These are phyloP conservation scores for Termitomyces sp. DNA, from an alignment of 768 basidiomycete species.

Conservation along the genomic window DNA sequence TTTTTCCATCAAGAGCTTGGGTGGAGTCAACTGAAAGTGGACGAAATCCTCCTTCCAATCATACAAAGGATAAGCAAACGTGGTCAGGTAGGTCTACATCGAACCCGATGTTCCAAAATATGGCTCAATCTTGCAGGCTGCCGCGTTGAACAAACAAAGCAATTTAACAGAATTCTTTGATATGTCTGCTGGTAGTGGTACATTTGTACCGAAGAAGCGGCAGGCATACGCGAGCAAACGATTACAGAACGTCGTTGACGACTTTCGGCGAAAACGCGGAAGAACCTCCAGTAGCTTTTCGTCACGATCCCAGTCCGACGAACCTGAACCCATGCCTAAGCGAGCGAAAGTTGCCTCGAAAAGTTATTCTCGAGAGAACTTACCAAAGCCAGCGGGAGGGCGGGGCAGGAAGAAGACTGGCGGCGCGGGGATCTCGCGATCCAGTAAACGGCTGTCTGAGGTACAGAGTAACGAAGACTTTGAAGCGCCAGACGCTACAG, in stretches of 20 bases:
- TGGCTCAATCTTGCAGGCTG: conserved; percentile 32
- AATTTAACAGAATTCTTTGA: conserved; percentile 75
- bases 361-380: conserved; percentile 6
- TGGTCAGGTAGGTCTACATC: conserved; percentile 45
- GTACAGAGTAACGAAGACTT: conserved; percentile 1
- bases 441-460: conserved; percentile 5
- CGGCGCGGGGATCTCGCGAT: conserved; percentile 1
- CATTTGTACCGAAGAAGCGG: conserved; percentile 70
- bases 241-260: conserved; percentile 78
- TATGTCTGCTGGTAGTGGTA: conserved; percentile 58
- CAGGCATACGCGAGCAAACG: conserved; percentile 80
- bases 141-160: conserved; percentile 69
- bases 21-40: conserved; percentile 80
- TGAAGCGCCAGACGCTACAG: neutral
- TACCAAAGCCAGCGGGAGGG: conserved; percentile 5
- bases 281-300: conserved; percentile 19
- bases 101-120: neutral
- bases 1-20: conserved; percentile 74
- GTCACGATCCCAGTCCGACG: conserved; percentile 8
- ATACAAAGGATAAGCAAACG: conserved; percentile 86
- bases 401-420: conserved; percentile 6
- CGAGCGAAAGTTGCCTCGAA: conserved; percentile 17
- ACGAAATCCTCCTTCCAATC: conserved; percentile 87
- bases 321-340: conserved; percentile 17
- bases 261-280: conserved; percentile 61